These are phyloP conservation scores for Rhododendron mucronatum DNA, from an alignment of 148 eudicot genomes.

Conservation along the genomic window DNA sequence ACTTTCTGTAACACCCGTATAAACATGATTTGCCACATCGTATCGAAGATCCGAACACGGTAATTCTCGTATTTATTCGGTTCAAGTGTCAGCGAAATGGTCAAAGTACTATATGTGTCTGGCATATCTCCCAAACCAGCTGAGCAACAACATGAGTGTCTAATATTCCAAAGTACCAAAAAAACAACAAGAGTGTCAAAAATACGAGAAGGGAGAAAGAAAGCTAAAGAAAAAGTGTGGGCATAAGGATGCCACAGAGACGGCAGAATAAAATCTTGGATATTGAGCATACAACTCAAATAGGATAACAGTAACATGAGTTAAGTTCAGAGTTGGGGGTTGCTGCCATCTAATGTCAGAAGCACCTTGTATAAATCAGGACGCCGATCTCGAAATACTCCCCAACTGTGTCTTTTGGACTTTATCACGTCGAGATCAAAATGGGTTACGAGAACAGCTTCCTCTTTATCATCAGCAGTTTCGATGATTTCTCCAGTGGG, in stretches of 20 bases:
- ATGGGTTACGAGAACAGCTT: slow-evolving; percentile 72
- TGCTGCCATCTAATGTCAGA: slow-evolving; percentile 85
- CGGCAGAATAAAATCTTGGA: neutral
- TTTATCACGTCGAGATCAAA: slow-evolving; percentile 81
- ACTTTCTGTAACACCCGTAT: neutral
- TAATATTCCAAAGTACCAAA: no score
- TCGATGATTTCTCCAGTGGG: slow-evolving; percentile 89
- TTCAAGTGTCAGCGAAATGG: neutral
- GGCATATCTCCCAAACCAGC: neutral
- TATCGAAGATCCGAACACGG: neutral
- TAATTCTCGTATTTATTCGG: neutral
- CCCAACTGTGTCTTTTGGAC: slow-evolving; percentile 83
- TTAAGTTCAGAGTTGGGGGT: slow-evolving; percentile 22
- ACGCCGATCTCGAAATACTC: slow-evolving; percentile 87
- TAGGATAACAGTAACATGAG: neutral
- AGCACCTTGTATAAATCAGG: slow-evolving; percentile 96
- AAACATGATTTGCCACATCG: neutral
- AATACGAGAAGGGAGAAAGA: no score
- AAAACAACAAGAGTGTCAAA: no score
- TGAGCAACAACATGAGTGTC: neutral
- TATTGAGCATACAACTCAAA: neutral
- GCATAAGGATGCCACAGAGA: neutral
- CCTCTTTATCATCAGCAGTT: slow-evolving; percentile 71
- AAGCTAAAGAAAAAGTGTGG: neutral
- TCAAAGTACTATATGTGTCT: no score